Percentiles rank a stretch among this genome's conserved stretches.
phyloP scores from a whole-genome alignment of 805 yeast species.

The Yamadazyma kitorensis region DNA sequence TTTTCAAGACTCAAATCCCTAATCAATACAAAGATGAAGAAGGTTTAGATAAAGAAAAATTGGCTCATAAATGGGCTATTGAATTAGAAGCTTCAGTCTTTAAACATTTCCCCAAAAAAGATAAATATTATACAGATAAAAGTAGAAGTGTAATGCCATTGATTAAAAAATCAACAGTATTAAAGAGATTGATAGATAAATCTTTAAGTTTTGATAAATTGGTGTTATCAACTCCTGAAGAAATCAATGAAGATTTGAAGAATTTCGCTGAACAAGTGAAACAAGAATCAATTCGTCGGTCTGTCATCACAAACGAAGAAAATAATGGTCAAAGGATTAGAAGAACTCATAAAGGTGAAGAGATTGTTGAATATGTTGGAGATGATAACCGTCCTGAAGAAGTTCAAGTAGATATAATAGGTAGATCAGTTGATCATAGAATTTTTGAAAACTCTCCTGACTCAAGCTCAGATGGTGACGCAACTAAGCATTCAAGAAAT shows the following conservation, averaged over 20 bases:
- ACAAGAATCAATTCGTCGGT: slow-evolving; percentile 62
- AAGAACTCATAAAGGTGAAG: slow-evolving; percentile 87
- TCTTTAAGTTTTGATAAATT: slow-evolving; percentile 55
- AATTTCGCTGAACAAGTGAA: slow-evolving; percentile 69
- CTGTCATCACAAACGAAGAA: slow-evolving; percentile 59
- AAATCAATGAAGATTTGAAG: slow-evolving; percentile 75
- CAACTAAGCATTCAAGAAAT: background rate
- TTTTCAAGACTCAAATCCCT: slow-evolving; percentile 42
- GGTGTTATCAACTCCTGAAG: slow-evolving; percentile 66
- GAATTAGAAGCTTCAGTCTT: slow-evolving; percentile 52
- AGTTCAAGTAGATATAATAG: slow-evolving; percentile 24
- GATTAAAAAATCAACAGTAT: slow-evolving; percentile 55
- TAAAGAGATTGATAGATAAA: slow-evolving; percentile 55
- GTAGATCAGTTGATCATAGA: slow-evolving; percentile 37
- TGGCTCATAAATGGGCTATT: slow-evolving; percentile 46
- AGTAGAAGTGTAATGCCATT: slow-evolving; percentile 50
- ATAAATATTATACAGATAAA: slow-evolving; percentile 58
- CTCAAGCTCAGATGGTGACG: no score
- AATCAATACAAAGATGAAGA: slow-evolving; percentile 21
- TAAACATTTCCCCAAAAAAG: slow-evolving; percentile 27
- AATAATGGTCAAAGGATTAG: slow-evolving; percentile 58
- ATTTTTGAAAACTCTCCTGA: no score
- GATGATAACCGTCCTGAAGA: slow-evolving; percentile 25
- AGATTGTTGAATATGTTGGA: slow-evolving; percentile 52
- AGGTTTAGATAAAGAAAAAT: slow-evolving; percentile 22